Base-by-base conservation (phyloP, 306 rosid species). In the Carpinus viminea region DNA sequence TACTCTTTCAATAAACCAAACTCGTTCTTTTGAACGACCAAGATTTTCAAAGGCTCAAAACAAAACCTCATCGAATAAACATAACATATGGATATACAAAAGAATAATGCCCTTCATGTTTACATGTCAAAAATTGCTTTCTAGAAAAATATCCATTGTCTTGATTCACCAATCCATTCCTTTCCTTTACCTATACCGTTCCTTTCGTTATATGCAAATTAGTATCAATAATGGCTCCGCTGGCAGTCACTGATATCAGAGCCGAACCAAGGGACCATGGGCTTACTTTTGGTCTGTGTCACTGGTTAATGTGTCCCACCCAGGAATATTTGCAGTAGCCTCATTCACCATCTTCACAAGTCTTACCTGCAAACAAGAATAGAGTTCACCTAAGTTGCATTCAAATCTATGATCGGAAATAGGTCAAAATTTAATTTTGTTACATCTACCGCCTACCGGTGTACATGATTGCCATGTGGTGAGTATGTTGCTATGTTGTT, bases 311-410 rank as follows among this genome's bases (percentile, higher is more conserved):
- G 80, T 72, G 48, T 87, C 88, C 97, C 94, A 92, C 69, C 87
- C 87, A 54, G 88, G 93, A 71, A 92, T 83, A 80, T 90, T 87
- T 62, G 90, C 90, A 45, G 93, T 84, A 53, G 97, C 97, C 80
- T 92, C 94, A 54, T 92, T 92, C 16, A 92, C 94, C 97, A 90
- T 83, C 81, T 88, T 88, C 78, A 92, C 97, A 60, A 92, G 93
- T 82, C 88, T 59, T 72, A 81, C 91, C 97, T 92, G 88, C 86
- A 85, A 59, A 54, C 20, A 78, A 76, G 12, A 79, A 73, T 46
- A 66, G 50, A 53, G 34, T 61, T 31, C 45, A 62, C 24, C 2
- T 12, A 65, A 41, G 21, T 61, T 54, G 38, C 43, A 75, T 59
- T 76, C 26, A 34, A 59, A 26, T 60, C 1, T 12, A 60, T 60